Evolutionary conservation across 2,329 filamentous ascomycete genomes (phyloP), one percentile per base, ranked within the genome.

Genomic region (Sclerotinia trifoliorum): DNA sequence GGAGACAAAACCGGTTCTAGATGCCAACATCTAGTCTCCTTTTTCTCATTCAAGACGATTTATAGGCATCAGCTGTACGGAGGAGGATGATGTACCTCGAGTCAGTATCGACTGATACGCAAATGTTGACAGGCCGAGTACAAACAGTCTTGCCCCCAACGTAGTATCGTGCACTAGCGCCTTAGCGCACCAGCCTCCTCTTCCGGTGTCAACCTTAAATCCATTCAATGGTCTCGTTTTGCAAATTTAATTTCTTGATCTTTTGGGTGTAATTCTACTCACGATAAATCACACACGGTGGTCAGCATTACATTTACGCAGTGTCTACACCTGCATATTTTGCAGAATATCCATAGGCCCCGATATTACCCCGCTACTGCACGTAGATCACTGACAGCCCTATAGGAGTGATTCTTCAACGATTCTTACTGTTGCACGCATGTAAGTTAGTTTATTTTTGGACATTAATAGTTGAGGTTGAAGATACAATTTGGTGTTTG

Each of bases 371-470:
- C 32, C 54, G 54, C 54, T 44, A 48, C 42, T 61, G 57, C 57
- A 61, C 42, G 6, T 15, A 32, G 24, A 65, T 44, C 24, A 19
- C 7, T 21, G 42, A 46, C 24, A 65, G 49, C n/a, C 49, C 49
- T 65, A 56, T 56, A 65, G 62, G 51, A 65, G 29, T 29, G 32
- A 56, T 56, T 46, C 35, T 32, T 56, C 62, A 32, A 46, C 19
- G 17, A 24, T 35, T 51, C 19, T 35, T 24, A 8, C 44, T 13
- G 11, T 62, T 26, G 10, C 39, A 65, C 19, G 32, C 4, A 35
- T 35, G 6, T 35, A 2, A 7, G 4, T 19, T 55, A 11, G 17
- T 49, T 48, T 61, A 61, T 61, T 61, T 48, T 61, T 48, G 42
- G 42, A n/a, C 19, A 35, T 26, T 19, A 60, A 48, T 35, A 3